Percentiles rank a stretch among this genome's conserved stretches.
Conservation (phyloP, 768 basidiomycete genomes). For the Collybia sordida region DNA sequence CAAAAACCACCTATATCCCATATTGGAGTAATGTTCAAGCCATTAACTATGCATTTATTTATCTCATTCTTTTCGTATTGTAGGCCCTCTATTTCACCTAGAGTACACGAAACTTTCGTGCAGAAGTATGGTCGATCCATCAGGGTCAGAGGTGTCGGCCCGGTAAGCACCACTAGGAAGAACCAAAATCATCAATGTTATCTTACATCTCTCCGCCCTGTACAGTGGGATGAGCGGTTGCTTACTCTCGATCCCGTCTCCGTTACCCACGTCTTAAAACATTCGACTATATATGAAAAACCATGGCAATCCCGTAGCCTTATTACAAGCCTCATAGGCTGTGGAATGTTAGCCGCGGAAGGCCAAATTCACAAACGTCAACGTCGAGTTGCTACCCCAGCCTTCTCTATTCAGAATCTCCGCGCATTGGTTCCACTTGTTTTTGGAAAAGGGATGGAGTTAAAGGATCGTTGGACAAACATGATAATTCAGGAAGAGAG, state of each 20-base stretch:
- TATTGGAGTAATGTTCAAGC: constrained; percentile 53
- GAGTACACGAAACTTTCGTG: constrained; percentile 51
- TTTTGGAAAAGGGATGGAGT: constrained; percentile 63
- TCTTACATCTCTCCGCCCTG: not conserved
- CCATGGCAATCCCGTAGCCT: constrained; percentile 76
- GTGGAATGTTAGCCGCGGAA: constrained; percentile 80
- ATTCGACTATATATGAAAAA: constrained; percentile 76
- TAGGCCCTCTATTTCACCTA: constrained; percentile 55
- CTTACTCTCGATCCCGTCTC: constrained; percentile 81
- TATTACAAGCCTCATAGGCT: constrained; percentile 78
- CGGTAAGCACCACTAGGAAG: constrained; percentile 59
- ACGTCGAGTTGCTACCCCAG: constrained; percentile 72
- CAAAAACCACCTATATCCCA: constrained; percentile 49
- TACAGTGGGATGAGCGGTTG: constrained; percentile 78
- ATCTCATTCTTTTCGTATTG: not conserved
- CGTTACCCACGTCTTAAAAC: constrained; percentile 70
- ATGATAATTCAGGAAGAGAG: constrained; percentile 30
- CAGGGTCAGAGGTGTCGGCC: constrained; percentile 64
- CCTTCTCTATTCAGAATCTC: constrained; percentile 80
- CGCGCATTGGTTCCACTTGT: constrained; percentile 70
- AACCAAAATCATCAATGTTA: not conserved
- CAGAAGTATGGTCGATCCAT: constrained; percentile 68
- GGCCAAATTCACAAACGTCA: constrained; percentile 80
- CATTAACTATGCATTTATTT: not conserved
- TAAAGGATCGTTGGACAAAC: constrained; percentile 60